phyloP scores from a whole-genome alignment of 140 eudicot species.

The Anethum foeniculum region DNA sequence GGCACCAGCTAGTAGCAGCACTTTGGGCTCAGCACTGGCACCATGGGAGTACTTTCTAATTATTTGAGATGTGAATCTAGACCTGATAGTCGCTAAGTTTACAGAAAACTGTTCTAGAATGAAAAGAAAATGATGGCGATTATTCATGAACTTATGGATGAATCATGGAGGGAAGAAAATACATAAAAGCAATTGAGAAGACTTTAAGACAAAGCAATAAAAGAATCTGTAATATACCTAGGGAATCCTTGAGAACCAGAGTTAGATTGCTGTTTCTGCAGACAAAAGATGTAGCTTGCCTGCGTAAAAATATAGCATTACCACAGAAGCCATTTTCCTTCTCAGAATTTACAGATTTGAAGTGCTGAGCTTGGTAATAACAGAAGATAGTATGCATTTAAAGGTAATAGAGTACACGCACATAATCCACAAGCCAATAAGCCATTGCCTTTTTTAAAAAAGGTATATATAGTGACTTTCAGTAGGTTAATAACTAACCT shows the following conservation, averaged over 20 bases:
- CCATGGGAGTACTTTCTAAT: not conserved
- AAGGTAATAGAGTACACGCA: not conserved
- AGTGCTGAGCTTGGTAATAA: not conserved
- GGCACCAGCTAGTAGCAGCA: too few species aligned
- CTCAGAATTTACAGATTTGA: not conserved
- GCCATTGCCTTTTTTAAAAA: not conserved
- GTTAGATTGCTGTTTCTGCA: slow-evolving; percentile 78
- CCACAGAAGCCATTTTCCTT: not conserved
- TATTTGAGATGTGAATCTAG: not conserved
- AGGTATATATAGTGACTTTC: not conserved
- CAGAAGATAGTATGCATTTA: not conserved
- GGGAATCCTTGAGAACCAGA: slow-evolving; percentile 67
- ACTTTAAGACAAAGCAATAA: slow-evolving; percentile 2
- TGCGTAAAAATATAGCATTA: not conserved
- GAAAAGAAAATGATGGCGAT: not conserved
- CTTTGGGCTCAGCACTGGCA: too few species aligned
- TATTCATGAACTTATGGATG: not conserved
- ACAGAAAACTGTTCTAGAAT: not conserved
- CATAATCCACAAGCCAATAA: not conserved
- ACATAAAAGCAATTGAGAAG: not conserved
- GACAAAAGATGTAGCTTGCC: not conserved
- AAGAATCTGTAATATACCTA: slow-evolving; percentile 36
- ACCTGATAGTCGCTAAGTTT: not conserved
- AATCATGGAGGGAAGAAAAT: not conserved
- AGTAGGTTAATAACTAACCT: slow-evolving; percentile 28